Evolutionary conservation across 1,284 basidiomycete species (phyloP).

Genomic region (Phylloporus gajari): DNA sequence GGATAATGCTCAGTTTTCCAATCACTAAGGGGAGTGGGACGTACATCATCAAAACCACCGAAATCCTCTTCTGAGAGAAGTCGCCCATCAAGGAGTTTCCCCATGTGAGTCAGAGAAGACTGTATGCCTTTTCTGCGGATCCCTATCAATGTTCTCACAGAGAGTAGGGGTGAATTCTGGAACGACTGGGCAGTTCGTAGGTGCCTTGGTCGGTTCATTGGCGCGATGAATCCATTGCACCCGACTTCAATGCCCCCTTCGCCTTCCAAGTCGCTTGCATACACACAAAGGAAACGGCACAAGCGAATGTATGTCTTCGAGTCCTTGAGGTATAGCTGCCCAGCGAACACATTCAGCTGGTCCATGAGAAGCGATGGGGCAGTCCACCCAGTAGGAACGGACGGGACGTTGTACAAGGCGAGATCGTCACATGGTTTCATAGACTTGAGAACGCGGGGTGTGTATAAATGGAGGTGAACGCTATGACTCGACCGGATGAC

Average conservation of each 20-base stretch:
- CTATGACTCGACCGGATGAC: slow-evolving; percentile 44
- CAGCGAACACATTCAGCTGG: slow-evolving; percentile 42
- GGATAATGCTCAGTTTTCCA: too few relatives aligned
- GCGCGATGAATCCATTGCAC: slow-evolving; percentile 49
- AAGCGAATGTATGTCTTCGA: not conserved
- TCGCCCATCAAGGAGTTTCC: not conserved
- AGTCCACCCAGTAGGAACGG: not conserved
- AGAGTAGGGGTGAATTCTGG: not conserved
- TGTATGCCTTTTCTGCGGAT: not conserved
- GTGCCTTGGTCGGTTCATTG: slow-evolving; percentile 5
- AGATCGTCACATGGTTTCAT: slow-evolving; percentile 53
- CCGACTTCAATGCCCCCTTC: slow-evolving; percentile 26
- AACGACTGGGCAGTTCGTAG: not conserved
- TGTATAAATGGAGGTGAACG: slow-evolving; percentile 54
- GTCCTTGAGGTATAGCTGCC: slow-evolving; percentile 7
- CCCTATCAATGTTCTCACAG: not conserved
- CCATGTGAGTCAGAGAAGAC: slow-evolving; percentile 2
- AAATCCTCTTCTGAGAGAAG: not conserved
- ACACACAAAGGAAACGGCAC: slow-evolving; percentile 7
- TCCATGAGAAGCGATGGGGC: slow-evolving; percentile 9
- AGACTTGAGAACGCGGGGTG: slow-evolving; percentile 46
- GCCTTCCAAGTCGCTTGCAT: slow-evolving; percentile 27
- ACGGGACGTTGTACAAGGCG: slow-evolving; percentile 47
- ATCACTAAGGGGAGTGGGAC: not conserved
- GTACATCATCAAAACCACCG: not conserved